Evolutionary conservation across 1,139 yeast species (phyloP).

Genomic region (Kluyveromyces sp.): DNA sequence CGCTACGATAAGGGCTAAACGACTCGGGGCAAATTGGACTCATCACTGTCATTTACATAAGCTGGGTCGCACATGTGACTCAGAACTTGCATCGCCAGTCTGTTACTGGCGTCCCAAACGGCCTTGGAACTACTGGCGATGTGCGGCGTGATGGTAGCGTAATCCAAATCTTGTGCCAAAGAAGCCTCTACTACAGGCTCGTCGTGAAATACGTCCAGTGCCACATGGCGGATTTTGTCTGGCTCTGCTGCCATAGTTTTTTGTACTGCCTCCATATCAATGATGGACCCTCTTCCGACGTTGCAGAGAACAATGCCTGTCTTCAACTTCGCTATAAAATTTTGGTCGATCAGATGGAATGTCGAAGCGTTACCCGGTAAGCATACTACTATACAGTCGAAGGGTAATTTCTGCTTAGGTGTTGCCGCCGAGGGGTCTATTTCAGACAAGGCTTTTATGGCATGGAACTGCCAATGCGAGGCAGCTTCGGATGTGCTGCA

Average conservation of each 20-base stretch:
- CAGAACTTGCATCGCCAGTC: constrained; percentile 21
- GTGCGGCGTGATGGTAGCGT: constrained; percentile 65
- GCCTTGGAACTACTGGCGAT: constrained; percentile 64
- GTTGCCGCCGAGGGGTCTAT: no score
- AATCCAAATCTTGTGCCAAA: constrained; percentile 45
- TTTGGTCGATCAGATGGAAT: constrained; percentile 44
- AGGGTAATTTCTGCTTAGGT: constrained; percentile 10
- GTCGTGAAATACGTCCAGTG: constrained; percentile 72
- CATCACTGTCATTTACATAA: no score
- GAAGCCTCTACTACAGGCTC: constrained; percentile 59
- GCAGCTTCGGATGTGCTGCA: constrained; percentile 31
- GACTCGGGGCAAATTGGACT: constrained; percentile 5
- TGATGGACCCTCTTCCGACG: constrained; percentile 69
- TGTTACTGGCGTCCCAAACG: constrained; percentile 35
- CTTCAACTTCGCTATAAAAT: constrained; percentile 42
- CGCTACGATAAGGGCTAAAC: not conserved
- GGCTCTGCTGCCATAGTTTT: constrained; percentile 44
- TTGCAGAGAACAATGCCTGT: constrained; percentile 58
- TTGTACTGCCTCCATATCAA: constrained; percentile 65
- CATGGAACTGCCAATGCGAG: constrained; percentile 13
- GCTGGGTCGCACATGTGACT: constrained; percentile 8
- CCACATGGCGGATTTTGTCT: constrained; percentile 65
- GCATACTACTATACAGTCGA: constrained; percentile 57
- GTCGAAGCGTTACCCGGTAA: constrained; percentile 65
- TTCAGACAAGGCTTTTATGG: constrained; percentile 37